Evolutionary conservation across 2,329 filamentous ascomycete species (phyloP), one percentile per base, ranked within the genome.

Genomic region (Fusarium stilboides): DNA sequence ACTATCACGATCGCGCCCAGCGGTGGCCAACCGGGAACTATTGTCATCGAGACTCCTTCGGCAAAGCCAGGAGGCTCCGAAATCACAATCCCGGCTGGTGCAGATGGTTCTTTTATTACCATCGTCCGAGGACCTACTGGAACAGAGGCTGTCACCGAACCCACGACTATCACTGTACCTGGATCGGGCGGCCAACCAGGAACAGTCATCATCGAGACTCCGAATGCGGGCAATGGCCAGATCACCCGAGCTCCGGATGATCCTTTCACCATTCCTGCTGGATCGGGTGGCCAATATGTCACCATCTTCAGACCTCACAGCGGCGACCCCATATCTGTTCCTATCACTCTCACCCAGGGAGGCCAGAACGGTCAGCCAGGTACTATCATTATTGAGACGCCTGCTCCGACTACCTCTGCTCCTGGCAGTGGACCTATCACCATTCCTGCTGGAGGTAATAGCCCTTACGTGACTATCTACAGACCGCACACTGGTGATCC

Each of bases 151-250:
- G 56, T 70, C 10, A 56, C 53, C 3, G 36, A 17, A 2, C 67
- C 67, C 7, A 64, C 55, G 4, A 69, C 67, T 4, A 58, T 67
- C 12, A 69, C 66, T 6, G 33, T 67, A 22, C 40, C 62, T 8
- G 65, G 58, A n/a, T 39, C 65, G 4, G 31, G 47, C 39, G 66
- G 61, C 4, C 57, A 60, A 28, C 67, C 67, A 5, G 62, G 67
- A 19, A 69, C 67, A n/a, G 45, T 69, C 12, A 51, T 70, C 31
- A 69, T 70, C 10, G 50, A 69, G 31, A 69, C 67, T 13, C 67
- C 67, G 40, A 51, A 49, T 13, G 22, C 49, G 13, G 58, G 43
- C 20, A 33, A n/a, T 19, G 60, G 53, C 6, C 57, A 46, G 45
- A 51, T 34, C 12, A 55, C 60, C 17, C 59, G 62, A 36, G 49